phyloP scores from a whole-genome alignment of 192 early-diverging fungal genomes.

The Coemansia sp. region DNA sequence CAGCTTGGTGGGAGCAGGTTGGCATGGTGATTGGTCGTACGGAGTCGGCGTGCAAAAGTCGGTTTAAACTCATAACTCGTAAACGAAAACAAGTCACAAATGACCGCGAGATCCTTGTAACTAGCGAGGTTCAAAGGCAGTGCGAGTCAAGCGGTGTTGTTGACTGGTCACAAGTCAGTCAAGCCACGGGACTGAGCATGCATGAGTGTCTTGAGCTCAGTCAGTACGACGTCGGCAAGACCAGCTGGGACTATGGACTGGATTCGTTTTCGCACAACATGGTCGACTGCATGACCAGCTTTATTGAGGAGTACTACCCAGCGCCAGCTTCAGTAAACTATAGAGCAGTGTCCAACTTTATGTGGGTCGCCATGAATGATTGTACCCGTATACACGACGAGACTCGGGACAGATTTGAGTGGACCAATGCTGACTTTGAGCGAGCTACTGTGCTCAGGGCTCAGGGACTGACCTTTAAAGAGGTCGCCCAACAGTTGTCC shows the following conservation, averaged over 20 bases:
- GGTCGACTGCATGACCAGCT: slow-evolving; percentile 13
- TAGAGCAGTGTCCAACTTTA: slow-evolving; percentile 25
- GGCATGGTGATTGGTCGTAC: not conserved
- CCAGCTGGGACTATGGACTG: slow-evolving; percentile 13
- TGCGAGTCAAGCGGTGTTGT: not conserved
- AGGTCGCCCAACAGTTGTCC: slow-evolving; percentile 12
- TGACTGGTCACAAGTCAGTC: slow-evolving; percentile 4
- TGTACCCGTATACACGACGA: slow-evolving; percentile 10
- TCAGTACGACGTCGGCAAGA: slow-evolving; percentile 4
- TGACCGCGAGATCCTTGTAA: not conserved
- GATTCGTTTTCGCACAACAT: slow-evolving; percentile 3
- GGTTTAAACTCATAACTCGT: not conserved
- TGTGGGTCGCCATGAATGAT: slow-evolving; percentile 21
- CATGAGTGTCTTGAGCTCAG: slow-evolving; percentile 16
- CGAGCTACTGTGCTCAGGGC: not conserved
- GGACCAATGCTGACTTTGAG: not conserved
- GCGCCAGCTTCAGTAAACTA: slow-evolving; percentile 9
- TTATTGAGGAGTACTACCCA: slow-evolving; percentile 15
- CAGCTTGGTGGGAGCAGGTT: not conserved
- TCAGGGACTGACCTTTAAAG: slow-evolving; percentile 2
- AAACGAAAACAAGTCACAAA: not conserved
- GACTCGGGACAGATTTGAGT: slow-evolving; percentile 1
- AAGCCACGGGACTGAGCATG: not conserved
- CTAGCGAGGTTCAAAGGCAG: not conserved
- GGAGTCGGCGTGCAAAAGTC: not conserved